Evolutionary conservation across 345 rosid species (phyloP).

Genomic region (Eucalyptus sp.): DNA sequence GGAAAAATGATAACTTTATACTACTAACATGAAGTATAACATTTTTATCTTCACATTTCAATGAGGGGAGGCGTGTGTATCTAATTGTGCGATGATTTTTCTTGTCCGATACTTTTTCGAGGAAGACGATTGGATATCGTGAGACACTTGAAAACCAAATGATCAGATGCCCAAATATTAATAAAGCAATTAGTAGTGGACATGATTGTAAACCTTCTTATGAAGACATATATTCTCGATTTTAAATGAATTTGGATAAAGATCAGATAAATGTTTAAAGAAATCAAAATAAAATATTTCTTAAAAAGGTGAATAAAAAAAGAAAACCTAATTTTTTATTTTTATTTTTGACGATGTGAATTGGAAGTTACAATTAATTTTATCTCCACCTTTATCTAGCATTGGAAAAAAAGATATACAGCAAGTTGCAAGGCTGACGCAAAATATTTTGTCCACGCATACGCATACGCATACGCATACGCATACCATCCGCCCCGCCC

Average conservation of each 20-base stretch:
- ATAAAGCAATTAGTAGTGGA: too few species aligned
- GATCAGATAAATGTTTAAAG: too few species aligned
- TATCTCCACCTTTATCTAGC: neutral
- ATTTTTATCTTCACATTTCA: neutral
- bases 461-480: too few species aligned
- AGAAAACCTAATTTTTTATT: neutral
- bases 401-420: neutral
- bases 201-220: rapidly evolving
- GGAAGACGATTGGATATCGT: neutral
- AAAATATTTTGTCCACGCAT: too few species aligned
- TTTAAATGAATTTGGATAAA: too few species aligned
- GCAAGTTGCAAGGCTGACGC: too few species aligned
- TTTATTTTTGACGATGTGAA: neutral
- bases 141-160: neutral
- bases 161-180: too few species aligned
- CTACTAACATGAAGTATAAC: neutral
- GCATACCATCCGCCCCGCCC: too few species aligned
- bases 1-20: neutral
- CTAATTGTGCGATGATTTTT: neutral
- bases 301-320: neutral
- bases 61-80: neutral
- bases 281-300: too few species aligned
- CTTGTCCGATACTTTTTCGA: too few species aligned
- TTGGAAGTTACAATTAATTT: neutral
- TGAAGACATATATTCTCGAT: too few species aligned